phyloP scores from a whole-genome alignment of 129 eudicot genomes.

The Chrysanthemum makinoi region DNA sequence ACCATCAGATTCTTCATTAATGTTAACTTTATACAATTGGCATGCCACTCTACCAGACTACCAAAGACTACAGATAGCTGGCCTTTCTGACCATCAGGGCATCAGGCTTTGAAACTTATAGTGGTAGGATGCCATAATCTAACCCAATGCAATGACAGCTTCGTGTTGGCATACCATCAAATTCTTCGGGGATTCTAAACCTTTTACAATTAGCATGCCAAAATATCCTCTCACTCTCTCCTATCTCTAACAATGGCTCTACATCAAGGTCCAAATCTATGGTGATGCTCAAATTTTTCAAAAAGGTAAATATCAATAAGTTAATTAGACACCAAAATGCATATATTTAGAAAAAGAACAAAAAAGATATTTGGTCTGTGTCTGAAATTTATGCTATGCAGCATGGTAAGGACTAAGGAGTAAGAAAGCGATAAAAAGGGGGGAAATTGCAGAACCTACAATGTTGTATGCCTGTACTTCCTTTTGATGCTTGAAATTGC shows the following conservation, averaged over 20 bases:
- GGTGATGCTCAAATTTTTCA: background rate
- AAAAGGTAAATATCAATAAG: background rate
- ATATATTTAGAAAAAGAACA: background rate
- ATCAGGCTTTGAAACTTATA: background rate
- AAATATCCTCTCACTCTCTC: no score
- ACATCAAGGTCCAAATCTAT: background rate
- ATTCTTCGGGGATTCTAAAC: background rate
- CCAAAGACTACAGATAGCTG: no score
- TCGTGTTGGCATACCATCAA: background rate
- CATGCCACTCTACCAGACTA: no score
- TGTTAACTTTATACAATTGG: no score
- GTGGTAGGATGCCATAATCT: slow-evolving; percentile 8
- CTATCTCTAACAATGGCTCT: no score
- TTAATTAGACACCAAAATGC: background rate
- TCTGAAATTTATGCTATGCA: background rate
- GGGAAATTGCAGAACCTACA: slow-evolving; percentile 48
- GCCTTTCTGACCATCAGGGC: background rate
- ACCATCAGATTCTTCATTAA: no score
- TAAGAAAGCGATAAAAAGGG: background rate
- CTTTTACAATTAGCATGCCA: background rate
- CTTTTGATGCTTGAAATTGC: slow-evolving; percentile 49
- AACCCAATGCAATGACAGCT: background rate
- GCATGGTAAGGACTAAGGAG: background rate
- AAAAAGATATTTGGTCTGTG: no score
- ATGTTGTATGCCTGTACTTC: slow-evolving; percentile 47